Evolutionary conservation across 371 early-diverging fungal genomes (phyloP), one percentile per base, ranked within the genome.

Genomic region (Homolaphlyctis polyrhiza): DNA sequence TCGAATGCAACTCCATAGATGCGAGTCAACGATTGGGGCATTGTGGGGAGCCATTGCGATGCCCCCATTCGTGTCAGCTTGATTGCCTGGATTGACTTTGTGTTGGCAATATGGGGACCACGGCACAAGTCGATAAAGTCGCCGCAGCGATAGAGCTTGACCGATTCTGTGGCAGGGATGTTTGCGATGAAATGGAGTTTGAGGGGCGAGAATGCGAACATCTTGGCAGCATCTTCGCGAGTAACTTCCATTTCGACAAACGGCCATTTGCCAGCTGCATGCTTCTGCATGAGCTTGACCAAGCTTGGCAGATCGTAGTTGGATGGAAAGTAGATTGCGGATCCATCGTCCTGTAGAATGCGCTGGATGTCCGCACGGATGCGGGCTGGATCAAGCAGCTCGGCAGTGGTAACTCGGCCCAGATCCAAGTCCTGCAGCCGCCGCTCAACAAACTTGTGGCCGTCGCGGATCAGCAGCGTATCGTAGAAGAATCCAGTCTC

Each of bases 111-210:
- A 68, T 87, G 87, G 13, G 89, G 89, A 8, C 89, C 89, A 57
- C 73, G 61, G 70, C 87, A 86, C 35, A 89, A 67, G 72, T 89
- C 89, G 54, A 83, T 72, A 60, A 86, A 83, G 35, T 77, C 75
- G 18, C 80, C 81, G 51, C 76, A 75, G 39, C 70, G 63, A 67
- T 82, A 84, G 13, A 86, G 71, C 27, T 83, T 78, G 25, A 74
- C 61, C 14, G 67, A 32, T 25, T 66, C 67, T 4, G 33, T 29
- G 4, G 60, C 61, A 3, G 73, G 70, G 35, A 75, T 69, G 14
- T 60, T 58, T 14, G 71, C 60, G 21, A 75, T 64, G 6, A 77
- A 67, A 30, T 64, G 18, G n/a, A 81, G 58, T 61, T 81, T 81
- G 67, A 77, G 68, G 1, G 78, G 78, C 58, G 84, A 84, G 60